Base-by-base conservation (phyloP, 148 eudicot species). In the Cornus suecica region DNA sequence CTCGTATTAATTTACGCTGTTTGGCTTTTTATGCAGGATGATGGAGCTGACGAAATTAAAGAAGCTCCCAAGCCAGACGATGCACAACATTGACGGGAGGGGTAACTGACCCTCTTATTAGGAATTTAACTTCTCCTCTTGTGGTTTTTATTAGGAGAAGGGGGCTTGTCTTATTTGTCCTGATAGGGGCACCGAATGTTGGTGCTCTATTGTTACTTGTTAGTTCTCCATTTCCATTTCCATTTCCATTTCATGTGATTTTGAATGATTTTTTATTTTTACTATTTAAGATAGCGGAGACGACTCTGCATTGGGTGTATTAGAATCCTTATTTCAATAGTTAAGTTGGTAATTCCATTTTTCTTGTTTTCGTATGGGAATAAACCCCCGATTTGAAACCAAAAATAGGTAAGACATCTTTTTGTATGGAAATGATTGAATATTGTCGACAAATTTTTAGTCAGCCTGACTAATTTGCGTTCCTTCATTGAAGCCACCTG, bases 21-120 rank as follows among this genome's bases (percentile, higher is more conserved):
- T 9, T 26, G 26, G 16, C 16, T 66, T 71, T 71, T 66, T 16
- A 56, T 72, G 26, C 81, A 89, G 92, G 92, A 89, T 54, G 92
- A 89, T 69, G 90, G 88, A 26, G 81, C 86, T 8, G 90, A 89
- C 42, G 90, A 89, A 73, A 84, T 83, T 74, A 89, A 87, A 79
- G 92, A 89, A 75, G 90, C 90, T 66, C 71, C 88, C 56, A 85
- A 85, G 72, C 15, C 15, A 2, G 73, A 79, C 5, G 88, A 85
- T 14, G 90, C 76, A 0, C 86, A 84, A 76, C 78, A 86, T 69
- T 72, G 42, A 83, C 80, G 83, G 79, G 83, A 37, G 42, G 73
- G 75, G 54, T 10, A 65, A 2, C 73, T 24, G 23, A 74, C 68
- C 78, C 76, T 52, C 67, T 5, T 76, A 64, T 61, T 68, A 77